Base-by-base conservation (phyloP, 2,329 filamentous ascomycete species). In the Daldinia sp. region DNA sequence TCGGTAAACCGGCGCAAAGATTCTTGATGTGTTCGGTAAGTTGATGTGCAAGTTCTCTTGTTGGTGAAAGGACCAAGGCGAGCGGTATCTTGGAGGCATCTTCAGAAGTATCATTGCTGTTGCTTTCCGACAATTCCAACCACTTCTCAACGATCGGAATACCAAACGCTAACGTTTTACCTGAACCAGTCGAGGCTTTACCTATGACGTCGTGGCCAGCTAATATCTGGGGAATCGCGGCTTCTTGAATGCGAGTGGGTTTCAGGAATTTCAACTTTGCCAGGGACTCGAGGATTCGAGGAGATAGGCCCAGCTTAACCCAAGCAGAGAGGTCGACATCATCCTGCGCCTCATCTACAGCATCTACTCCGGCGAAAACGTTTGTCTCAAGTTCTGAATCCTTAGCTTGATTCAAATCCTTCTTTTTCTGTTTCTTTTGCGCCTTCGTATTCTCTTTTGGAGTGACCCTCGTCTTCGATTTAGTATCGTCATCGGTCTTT, bases 101-200 rank as follows among this genome's bases (percentile, higher is more conserved):
- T 8, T 69, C 56, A 5, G 73, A 71, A 15, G 76, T 71, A 3
- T 77, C 72, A 2, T 77, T 72, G 34, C 79, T 72, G 25, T 80
- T 72, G 34, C 79, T 72, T 25, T 80, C 77, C 21, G 80, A 77
- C 49, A 75, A 73, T 55, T 78, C 72, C 9, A 99, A 78, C 82
- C 90, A 97, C 57, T 85, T 84, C 76, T 99, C 94, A 8, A 98
- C 82, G 58, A 99, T 95, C 0, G 95, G 95, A 65, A 99, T 93
- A 1, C 90, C 93, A 76, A 97, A 99, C 0, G 95, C 94, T 43
- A 99, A 81, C 0, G 95, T 99, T 79, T 99, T 99, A 70, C 95
- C 95, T 11, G 95, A 98, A 68, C 95, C 95, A 0, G 95, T 99
- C 9, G 94, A 90, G 1, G 95, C 95, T 79, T 99, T 99, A 39